phyloP scores from a whole-genome alignment of 169 alveolate species.

The Ichthyophthirius multifiliis region DNA sequence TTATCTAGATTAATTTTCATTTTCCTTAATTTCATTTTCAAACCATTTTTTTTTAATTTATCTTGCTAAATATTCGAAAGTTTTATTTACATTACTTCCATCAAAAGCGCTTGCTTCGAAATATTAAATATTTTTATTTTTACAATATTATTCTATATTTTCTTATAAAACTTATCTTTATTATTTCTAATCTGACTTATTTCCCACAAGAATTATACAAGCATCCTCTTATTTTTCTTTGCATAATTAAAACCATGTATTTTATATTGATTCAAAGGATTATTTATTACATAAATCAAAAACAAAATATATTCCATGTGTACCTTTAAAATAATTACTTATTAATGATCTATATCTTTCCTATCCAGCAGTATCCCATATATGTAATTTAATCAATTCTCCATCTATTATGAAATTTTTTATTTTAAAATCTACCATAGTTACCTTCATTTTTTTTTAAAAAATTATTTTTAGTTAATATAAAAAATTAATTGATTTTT shows the following conservation, averaged over 20 bases:
- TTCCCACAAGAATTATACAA: constrained; percentile 2
- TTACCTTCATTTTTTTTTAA: not conserved
- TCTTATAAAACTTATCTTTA: not conserved
- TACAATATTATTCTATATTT: not conserved
- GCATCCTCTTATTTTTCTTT: constrained; percentile 9
- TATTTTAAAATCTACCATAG: constrained; percentile 17
- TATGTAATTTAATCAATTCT: not conserved
- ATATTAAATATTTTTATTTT: not conserved
- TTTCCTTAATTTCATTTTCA: not conserved
- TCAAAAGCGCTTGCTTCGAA: constrained; percentile 5
- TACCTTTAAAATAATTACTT: constrained; percentile 9
- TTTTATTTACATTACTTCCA: constrained; percentile 1
- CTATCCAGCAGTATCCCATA: constrained; percentile 23
- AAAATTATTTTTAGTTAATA: not conserved
- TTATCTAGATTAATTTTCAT: too few relatives aligned
- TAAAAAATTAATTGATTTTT: not conserved
- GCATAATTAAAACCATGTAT: not conserved
- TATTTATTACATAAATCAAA: not conserved
- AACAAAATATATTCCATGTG: not conserved
- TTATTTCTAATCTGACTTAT: not conserved
- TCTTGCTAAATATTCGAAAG: not conserved
- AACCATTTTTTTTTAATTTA: not conserved
- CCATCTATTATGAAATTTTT: constrained; percentile 2
- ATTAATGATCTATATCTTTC: constrained; percentile 10
- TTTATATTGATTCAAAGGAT: not conserved